These are phyloP conservation scores for Apiospora aurea DNA, from an alignment of 2,329 filamentous ascomycete genomes.

Conservation along the genomic window DNA sequence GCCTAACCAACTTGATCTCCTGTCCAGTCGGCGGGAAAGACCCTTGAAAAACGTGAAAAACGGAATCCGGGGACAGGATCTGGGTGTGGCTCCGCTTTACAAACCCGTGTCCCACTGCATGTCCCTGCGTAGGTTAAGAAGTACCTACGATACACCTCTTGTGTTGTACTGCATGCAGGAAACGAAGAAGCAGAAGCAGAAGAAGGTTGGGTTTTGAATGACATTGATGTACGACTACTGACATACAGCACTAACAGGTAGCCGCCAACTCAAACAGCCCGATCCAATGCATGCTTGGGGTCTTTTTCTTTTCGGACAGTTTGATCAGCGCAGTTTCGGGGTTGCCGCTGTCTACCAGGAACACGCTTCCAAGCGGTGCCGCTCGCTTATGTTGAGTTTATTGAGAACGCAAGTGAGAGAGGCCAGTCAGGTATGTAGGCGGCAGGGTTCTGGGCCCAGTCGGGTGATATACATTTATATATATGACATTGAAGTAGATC, in stretches of 20 bases:
- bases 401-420: neutral
- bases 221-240: neutral
- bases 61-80: constrained; percentile 9
- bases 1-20: neutral
- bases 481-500: neutral
- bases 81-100: constrained; percentile 15
- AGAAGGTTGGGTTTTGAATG: constrained; percentile 8
- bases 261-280: neutral
- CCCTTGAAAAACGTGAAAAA: constrained; percentile 2
- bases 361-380: neutral
- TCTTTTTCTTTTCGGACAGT: neutral
- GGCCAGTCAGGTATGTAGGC: neutral
- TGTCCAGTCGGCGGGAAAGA: constrained; percentile 12
- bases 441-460: neutral
- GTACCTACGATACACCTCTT: neutral
- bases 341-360: constrained; percentile 12
- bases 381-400: constrained; percentile 7
- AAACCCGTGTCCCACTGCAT: constrained; percentile 7
- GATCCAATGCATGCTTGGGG: neutral
- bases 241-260: neutral
- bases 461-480: neutral
- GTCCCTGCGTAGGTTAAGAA: neutral
- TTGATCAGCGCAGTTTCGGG: constrained; percentile 5
- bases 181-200: neutral
- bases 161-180: neutral